These are phyloP conservation scores for Irpex lacteus DNA, from an alignment of 1,284 basidiomycete species.

Conservation along the genomic window DNA sequence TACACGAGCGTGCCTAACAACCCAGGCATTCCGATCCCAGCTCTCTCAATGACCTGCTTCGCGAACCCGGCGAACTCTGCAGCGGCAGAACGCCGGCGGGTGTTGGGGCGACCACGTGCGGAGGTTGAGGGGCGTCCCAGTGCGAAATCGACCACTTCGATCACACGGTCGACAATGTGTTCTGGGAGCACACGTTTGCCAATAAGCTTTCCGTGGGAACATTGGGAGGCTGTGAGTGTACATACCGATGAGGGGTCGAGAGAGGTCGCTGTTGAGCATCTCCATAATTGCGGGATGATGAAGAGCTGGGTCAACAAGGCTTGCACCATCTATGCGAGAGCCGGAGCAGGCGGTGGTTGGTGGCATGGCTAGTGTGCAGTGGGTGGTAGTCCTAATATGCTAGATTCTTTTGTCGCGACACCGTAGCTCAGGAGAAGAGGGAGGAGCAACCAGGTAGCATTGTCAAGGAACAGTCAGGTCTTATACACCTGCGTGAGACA, in stretches of 20 bases:
- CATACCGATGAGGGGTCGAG: slow-evolving; percentile 58
- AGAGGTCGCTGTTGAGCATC: slow-evolving; percentile 59
- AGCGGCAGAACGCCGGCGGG: slow-evolving; percentile 45
- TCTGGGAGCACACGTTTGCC: slow-evolving; percentile 37
- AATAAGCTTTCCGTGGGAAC: slow-evolving; percentile 5
- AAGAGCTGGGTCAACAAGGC: slow-evolving; percentile 57
- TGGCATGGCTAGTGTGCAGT: slow-evolving; percentile 5
- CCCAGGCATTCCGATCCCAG: slow-evolving; percentile 63
- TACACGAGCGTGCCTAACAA: slow-evolving; percentile 67
- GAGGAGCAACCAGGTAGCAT: slow-evolving; percentile 1
- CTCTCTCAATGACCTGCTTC: slow-evolving; percentile 59
- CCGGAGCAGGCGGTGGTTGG: slow-evolving; percentile 19
- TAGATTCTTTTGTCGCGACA: neutral
- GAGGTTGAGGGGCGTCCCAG: slow-evolving; percentile 59
- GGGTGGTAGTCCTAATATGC: neutral
- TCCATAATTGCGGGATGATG: slow-evolving; percentile 64
- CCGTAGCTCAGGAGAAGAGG: neutral
- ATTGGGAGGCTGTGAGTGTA: slow-evolving; percentile 14
- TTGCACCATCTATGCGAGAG: slow-evolving; percentile 40
- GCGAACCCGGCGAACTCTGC: slow-evolving; percentile 59
- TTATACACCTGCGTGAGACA: slow-evolving; percentile 8
- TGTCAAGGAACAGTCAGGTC: neutral
- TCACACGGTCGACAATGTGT: slow-evolving; percentile 61
- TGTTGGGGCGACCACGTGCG: slow-evolving; percentile 40
- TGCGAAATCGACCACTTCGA: slow-evolving; percentile 71